Conservation (phyloP, 2,329 filamentous ascomycete genomes). For the Chaetomiaceae sp. region DNA sequence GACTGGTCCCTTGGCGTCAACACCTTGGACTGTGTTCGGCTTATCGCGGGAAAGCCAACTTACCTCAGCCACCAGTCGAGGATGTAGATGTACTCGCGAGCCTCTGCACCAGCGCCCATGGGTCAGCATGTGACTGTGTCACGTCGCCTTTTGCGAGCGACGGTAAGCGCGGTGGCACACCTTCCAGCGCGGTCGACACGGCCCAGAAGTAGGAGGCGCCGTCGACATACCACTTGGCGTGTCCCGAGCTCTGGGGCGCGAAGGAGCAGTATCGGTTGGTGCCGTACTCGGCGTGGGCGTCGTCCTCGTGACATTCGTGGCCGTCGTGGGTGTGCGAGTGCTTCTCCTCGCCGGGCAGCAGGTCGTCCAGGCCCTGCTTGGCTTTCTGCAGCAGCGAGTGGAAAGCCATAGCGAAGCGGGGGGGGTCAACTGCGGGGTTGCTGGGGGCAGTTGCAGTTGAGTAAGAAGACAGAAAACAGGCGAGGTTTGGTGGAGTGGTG, state of each 20-base stretch:
- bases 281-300: slow-evolving; percentile 37
- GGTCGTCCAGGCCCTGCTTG: slow-evolving; percentile 38
- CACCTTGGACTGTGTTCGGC: background rate
- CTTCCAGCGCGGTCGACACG: slow-evolving; percentile 71
- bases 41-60: background rate
- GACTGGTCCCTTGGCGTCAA: slow-evolving; percentile 37
- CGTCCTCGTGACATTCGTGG: slow-evolving; percentile 38
- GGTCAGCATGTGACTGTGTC: slow-evolving; percentile 10
- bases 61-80: slow-evolving; percentile 79
- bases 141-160: too few relatives aligned
- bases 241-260: slow-evolving; percentile 65
- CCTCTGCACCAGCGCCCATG: slow-evolving; percentile 49
- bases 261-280: slow-evolving; percentile 62
- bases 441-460: too few relatives aligned
- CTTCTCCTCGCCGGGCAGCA: slow-evolving; percentile 31
- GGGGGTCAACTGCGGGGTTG: slow-evolving; percentile 14
- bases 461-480: too few relatives aligned
- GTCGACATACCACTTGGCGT: slow-evolving; percentile 85
- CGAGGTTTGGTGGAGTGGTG: too few relatives aligned
- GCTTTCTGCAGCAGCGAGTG: slow-evolving; percentile 40
- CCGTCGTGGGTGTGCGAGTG: slow-evolving; percentile 44
- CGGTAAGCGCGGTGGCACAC: slow-evolving; percentile 29
- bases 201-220: slow-evolving; percentile 83
- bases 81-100: slow-evolving; percentile 75
- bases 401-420: slow-evolving; percentile 35